Base-by-base conservation (phyloP, 1,284 basidiomycete genomes). In the Quambalaria eucalypti region DNA sequence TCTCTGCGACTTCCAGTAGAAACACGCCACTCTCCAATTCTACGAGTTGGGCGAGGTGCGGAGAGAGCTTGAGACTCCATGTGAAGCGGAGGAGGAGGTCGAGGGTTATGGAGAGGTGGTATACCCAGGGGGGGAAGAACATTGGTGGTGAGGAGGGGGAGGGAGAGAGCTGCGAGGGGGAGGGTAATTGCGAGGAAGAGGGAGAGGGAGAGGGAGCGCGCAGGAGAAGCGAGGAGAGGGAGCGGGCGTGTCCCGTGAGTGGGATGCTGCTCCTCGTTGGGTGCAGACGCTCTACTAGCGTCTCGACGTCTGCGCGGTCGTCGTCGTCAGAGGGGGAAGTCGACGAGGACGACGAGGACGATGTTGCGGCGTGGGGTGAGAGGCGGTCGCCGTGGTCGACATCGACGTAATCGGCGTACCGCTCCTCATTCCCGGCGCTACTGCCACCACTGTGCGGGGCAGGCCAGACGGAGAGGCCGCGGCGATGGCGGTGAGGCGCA, bases 11-110 rank as follows among this genome's bases (percentile, higher is more conserved):
- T 78, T 99, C 92, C 64, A 98, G 82, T 78, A 86, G 82, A 76
- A 97, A 95, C 38, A 95, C 87, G 16, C 87, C 82, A 9, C 83
- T 80, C 71, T 88, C 89, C 52, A 90, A 85, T 65, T 92, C 88
- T 46, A 84, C 80, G 54, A 86, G 83, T 5, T 85, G 82, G 77
- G 93, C 87, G 48, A 96, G 81, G 77, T 97, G 90, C 49, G 84
- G 85, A 4, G 86, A 88, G 26, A 98, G 80, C 74, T 92, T 95
- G 76, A 93, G 82, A 12, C 86, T 87, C 95, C 95, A 98, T 0
- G 90, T 92, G 77, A 97, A 84, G 28, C 95, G 86, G 30, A 99
- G 82, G 25, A 95, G 77, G 53, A 98, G 82, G 78, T 98, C 91
- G 68, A 92, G 78, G 57, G 86, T 79, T 60, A 97, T 82, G 60